phyloP scores from a whole-genome alignment of 345 rosid species.

The Draba incana region DNA sequence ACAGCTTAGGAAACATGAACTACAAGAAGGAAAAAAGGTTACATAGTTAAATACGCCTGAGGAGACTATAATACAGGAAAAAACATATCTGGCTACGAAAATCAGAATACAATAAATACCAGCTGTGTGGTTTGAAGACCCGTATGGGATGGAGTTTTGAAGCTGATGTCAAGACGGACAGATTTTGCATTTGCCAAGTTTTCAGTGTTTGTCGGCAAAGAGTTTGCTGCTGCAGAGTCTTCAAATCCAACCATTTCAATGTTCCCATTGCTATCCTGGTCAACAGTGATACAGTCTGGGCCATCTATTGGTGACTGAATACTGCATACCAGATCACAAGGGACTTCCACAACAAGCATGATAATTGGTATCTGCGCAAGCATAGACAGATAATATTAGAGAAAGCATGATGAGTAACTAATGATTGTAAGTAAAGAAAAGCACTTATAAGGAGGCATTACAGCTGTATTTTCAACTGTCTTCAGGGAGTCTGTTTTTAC shows the following conservation, averaged over 20 bases:
- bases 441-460: conserved; percentile 47
- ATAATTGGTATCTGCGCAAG: conserved; percentile 80
- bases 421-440: conserved; percentile 6
- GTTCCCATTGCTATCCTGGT: conserved; percentile 47
- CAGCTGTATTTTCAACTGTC: conserved; percentile 98
- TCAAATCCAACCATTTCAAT: conserved; percentile 54
- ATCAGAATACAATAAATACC: conserved; percentile 47
- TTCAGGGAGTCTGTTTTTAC: conserved; percentile 93
- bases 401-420: conserved; percentile 30
- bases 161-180: conserved; percentile 90
- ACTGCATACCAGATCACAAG: conserved; percentile 70
- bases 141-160: conserved; percentile 88
- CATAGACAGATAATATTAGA: conserved; percentile 38
- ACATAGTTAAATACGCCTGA: conserved; percentile 16
- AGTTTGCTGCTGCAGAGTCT: conserved; percentile 56
- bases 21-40: conserved; percentile 20
- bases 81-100: conserved; percentile 1
- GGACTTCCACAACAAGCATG: conserved; percentile 96
- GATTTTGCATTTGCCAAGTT: conserved; percentile 58
- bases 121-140: conserved; percentile 93
- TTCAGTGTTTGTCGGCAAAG: conserved; percentile 44
- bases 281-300: conserved; percentile 44
- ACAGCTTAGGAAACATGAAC: conserved; percentile 20
- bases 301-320: conserved; percentile 72
- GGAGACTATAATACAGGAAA: conserved; percentile 11